Percentiles rank a stretch among this genome's conserved stretches.
Evolutionary conservation across 257 asterid species (phyloP).

Genomic region (Ophiorrhiza pumila): DNA sequence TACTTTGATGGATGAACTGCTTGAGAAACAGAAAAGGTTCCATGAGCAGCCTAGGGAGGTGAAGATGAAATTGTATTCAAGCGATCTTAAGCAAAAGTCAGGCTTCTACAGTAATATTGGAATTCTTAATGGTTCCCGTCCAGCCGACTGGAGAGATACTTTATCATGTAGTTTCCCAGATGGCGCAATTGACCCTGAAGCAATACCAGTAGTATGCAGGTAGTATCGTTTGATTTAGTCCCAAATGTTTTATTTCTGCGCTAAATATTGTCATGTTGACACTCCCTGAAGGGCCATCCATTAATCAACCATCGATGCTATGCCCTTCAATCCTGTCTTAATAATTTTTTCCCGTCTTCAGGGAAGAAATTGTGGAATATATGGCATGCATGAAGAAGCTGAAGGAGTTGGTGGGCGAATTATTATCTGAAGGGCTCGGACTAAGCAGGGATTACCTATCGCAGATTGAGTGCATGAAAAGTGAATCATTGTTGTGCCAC

Average conservation of each 20-base stretch:
- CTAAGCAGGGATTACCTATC: conserved; percentile 32
- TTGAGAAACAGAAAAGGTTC: conserved; percentile 36
- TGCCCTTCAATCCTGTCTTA: not conserved
- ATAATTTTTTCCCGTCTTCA: conserved; percentile 12
- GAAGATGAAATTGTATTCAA: conserved; percentile 45
- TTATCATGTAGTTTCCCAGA: conserved; percentile 48
- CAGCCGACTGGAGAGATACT: conserved; percentile 59
- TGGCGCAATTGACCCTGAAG: conserved; percentile 30
- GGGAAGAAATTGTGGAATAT: conserved; percentile 45
- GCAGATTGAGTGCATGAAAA: conserved; percentile 44
- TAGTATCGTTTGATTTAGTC: too few relatives aligned
- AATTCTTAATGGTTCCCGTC: not conserved
- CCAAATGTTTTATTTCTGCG: too few relatives aligned
- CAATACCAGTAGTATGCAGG: conserved; percentile 58
- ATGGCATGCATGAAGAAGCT: conserved; percentile 38
- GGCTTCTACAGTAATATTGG: conserved; percentile 29
- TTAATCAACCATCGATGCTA: not conserved
- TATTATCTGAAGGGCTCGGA: conserved; percentile 63
- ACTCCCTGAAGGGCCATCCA: too few relatives aligned
- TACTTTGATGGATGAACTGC: conserved; percentile 32
- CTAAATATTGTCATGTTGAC: too few relatives aligned
- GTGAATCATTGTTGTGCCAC: conserved; percentile 43
- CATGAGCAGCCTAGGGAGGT: conserved; percentile 60
- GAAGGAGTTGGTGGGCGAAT: conserved; percentile 35
- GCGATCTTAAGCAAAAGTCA: conserved; percentile 34